Evolutionary conservation across 495 filamentous ascomycete species (phyloP).

Genomic region (Usnea hakonensis): DNA sequence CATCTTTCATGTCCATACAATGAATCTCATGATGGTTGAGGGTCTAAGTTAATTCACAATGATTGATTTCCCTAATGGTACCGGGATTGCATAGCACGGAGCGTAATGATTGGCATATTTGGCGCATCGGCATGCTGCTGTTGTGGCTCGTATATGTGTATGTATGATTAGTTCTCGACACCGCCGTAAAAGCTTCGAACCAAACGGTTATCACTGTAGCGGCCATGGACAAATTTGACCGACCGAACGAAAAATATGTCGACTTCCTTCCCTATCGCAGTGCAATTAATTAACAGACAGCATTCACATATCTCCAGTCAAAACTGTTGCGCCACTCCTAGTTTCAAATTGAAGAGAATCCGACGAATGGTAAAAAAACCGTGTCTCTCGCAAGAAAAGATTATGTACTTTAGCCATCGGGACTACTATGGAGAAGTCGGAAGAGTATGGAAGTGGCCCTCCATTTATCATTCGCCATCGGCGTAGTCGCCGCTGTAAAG

Average conservation of each 20-base stretch:
- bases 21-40: neutral
- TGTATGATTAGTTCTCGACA: neutral
- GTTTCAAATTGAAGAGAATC: neutral
- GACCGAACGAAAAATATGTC: neutral
- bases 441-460: neutral
- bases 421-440: neutral
- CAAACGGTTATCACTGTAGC: neutral
- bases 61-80: neutral
- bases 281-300: neutral
- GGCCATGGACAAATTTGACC: neutral
- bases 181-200: neutral
- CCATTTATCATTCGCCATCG: neutral
- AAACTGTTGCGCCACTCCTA: neutral
- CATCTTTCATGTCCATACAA: neutral
- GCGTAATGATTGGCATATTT: neutral
- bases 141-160: neutral
- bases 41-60: neutral
- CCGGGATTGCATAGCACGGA: neutral
- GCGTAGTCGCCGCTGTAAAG: neutral
- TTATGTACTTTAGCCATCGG: neutral
- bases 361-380: neutral
- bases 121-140: neutral
- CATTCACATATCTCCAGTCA: neutral
- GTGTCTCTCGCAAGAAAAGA: neutral
- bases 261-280: neutral